Evolutionary conservation across 768 basidiomycete genomes (phyloP).

Genomic region (Collybia mongolica): DNA sequence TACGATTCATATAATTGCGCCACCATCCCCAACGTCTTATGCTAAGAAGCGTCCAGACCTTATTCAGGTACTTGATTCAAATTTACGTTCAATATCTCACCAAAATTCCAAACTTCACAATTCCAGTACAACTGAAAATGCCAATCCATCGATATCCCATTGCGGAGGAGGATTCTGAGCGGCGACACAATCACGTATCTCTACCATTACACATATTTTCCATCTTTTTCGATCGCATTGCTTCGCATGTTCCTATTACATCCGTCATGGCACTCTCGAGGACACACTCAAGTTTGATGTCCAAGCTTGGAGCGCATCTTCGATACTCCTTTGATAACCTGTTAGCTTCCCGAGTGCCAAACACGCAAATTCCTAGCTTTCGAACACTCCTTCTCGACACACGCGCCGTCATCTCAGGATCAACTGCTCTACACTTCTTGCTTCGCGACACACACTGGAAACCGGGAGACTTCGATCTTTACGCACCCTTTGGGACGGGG

Average conservation of each 20-base stretch:
- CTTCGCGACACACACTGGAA: constrained; percentile 11
- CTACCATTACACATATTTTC: constrained; percentile 6
- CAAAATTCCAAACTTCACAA: too few species aligned
- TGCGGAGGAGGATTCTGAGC: too few species aligned
- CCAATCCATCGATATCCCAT: too few species aligned
- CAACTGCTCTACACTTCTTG: constrained; percentile 10
- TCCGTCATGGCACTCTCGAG: constrained; percentile 8
- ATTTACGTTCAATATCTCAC: too few species aligned
- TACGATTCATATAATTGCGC: too few species aligned
- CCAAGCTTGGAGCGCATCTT: constrained; percentile 6
- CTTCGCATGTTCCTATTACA: constrained; percentile 3
- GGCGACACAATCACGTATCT: not conserved
- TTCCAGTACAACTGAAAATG: too few species aligned
- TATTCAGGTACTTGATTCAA: too few species aligned
- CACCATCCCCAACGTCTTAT: too few species aligned
- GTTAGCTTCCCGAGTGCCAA: constrained; percentile 8
- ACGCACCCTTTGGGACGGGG: constrained; percentile 10
- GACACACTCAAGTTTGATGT: constrained; percentile 2
- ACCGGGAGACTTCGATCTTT: constrained; percentile 12
- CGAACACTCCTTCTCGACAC: constrained; percentile 10
- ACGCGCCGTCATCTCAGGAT: constrained; percentile 12
- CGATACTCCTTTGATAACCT: constrained; percentile 8
- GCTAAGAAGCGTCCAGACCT: too few species aligned
- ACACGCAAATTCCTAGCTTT: constrained; percentile 2
- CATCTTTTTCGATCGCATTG: constrained; percentile 9